phyloP scores from a whole-genome alignment of 768 basidiomycete species.

The Lentinula sp. region DNA sequence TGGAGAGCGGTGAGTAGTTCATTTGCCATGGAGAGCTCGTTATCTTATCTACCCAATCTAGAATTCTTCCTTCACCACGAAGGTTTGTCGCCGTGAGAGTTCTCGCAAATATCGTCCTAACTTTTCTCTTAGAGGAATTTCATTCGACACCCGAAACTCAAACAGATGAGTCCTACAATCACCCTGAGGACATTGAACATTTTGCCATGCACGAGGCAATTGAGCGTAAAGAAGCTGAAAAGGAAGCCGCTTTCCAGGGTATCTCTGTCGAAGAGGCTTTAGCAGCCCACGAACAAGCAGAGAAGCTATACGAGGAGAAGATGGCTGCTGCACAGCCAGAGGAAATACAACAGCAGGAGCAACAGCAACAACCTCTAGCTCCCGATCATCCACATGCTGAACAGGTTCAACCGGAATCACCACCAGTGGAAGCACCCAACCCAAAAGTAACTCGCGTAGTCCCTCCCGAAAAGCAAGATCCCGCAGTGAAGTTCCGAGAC shows the following conservation, averaged over 20 bases:
- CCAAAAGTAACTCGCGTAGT: conserved; percentile 51
- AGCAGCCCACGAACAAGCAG: conserved; percentile 35
- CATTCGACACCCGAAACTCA: conserved; percentile 97
- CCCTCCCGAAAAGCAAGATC: conserved; percentile 70
- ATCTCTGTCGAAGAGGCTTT: conserved; percentile 70
- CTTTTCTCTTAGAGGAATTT: conserved; percentile 58
- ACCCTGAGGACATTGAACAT: conserved; percentile 91
- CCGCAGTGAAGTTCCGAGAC: conserved; percentile 50
- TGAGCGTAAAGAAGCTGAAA: conserved; percentile 76
- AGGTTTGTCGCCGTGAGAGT: conserved; percentile 39
- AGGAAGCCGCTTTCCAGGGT: conserved; percentile 81
- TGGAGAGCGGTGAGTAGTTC: conserved; percentile 70
- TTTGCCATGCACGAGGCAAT: conserved; percentile 86
- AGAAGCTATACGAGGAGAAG: conserved; percentile 9
- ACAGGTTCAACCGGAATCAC: conserved; percentile 17
- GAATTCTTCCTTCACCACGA: conserved; percentile 98
- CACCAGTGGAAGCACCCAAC: conserved; percentile 23
- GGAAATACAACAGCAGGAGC: conserved; percentile 9
- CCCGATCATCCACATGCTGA: conserved; percentile 30
- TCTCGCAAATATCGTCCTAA: neutral
- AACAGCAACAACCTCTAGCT: conserved; percentile 11
- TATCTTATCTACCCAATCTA: conserved; percentile 16
- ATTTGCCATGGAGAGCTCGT: neutral
- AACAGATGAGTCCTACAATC: conserved; percentile 89
- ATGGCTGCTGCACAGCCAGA: conserved; percentile 6